Conservation (phyloP, 2,329 filamentous ascomycete species). For the Uncinocarpus reesii region DNA sequence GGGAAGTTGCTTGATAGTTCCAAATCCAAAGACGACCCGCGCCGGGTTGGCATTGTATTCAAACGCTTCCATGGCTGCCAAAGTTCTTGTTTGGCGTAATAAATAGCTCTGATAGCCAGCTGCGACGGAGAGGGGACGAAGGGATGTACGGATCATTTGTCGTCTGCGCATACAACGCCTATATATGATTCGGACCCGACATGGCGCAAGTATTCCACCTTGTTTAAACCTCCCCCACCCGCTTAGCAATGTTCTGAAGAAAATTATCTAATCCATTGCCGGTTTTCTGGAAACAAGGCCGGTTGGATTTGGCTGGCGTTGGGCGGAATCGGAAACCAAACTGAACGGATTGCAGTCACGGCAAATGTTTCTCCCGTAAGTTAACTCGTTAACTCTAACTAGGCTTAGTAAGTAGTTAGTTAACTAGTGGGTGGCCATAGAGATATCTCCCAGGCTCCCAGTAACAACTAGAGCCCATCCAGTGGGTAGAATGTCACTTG, state of each 20-base stretch:
- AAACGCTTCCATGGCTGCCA: slow-evolving; percentile 41
- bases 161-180: not conserved
- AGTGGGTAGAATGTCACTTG: no score
- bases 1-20: slow-evolving; percentile 42
- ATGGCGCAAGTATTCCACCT: not conserved
- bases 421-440: no score
- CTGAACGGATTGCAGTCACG: not conserved
- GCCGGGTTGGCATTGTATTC: slow-evolving; percentile 46
- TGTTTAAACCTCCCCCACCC: not conserved
- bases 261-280: slow-evolving; percentile 6
- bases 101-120: not conserved
- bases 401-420: no score
- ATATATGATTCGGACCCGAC: not conserved
- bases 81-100: not conserved
- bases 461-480: no score
- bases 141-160: not conserved
- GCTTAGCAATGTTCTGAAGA: not conserved
- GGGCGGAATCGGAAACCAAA: slow-evolving; percentile 1
- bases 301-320: slow-evolving; percentile 3
- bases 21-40: slow-evolving; percentile 48
- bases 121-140: not conserved
- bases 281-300: not conserved
- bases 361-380: slow-evolving; percentile 4
- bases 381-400: not conserved
- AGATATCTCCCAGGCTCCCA: no score